Conservation (phyloP, 768 basidiomycete genomes). For the Mycena haematopus region DNA sequence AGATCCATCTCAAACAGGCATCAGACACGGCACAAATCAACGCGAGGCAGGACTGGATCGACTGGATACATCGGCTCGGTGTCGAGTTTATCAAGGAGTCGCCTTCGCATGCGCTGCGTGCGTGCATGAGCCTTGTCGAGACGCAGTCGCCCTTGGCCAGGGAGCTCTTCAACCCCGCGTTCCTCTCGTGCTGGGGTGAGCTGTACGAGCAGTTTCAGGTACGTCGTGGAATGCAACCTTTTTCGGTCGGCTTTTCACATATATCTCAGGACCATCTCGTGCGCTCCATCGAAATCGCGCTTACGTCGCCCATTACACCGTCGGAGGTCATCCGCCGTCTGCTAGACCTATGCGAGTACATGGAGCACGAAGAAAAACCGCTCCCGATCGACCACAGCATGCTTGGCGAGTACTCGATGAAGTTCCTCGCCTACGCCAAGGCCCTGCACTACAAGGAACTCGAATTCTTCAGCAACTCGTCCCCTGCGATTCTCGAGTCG, state of each 20-base stretch:
- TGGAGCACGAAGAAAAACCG: conserved; percentile 98
- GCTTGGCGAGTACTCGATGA: conserved; percentile 92
- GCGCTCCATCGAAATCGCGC: conserved; percentile 85
- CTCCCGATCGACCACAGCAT: conserved; percentile 93
- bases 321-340: conserved; percentile 91
- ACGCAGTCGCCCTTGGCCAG: conserved; percentile 89
- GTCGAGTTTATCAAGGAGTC: conserved; percentile 98
- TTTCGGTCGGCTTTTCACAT: background rate
- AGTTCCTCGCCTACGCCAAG: conserved; percentile 95
- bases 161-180: conserved; percentile 97
- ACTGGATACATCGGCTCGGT: conserved; percentile 93
- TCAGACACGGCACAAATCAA: conserved; percentile 88
- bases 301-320: conserved; percentile 78
- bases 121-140: conserved; percentile 93
- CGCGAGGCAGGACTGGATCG: conserved; percentile 89
- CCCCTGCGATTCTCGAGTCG: conserved; percentile 89
- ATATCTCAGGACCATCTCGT: conserved; percentile 86
- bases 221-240: conserved; percentile 27
- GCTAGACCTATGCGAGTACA: conserved; percentile 95
- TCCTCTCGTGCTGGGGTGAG: conserved; percentile 96
- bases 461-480: conserved; percentile 94
- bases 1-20: conserved; percentile 95
- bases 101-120: conserved; percentile 94
- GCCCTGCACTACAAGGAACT: conserved; percentile 98
- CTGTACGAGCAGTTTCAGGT: conserved; percentile 98